Base-by-base conservation (phyloP, 2,329 filamentous ascomycete species). In the Alternaria triticina region DNA sequence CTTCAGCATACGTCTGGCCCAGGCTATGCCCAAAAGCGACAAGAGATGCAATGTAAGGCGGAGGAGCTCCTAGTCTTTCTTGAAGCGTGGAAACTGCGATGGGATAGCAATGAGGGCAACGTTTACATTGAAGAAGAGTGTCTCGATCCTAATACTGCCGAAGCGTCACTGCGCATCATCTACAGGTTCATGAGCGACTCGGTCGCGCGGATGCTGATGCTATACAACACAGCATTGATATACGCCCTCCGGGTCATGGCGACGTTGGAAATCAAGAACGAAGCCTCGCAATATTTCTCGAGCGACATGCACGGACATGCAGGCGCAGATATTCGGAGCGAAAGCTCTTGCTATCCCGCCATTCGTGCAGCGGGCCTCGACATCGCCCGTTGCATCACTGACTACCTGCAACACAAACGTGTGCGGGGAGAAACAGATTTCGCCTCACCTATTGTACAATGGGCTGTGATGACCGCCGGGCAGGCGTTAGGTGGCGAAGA, bases 221-320 rank as follows among this genome's bases (percentile, higher is more conserved):
- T 77, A 6, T 77, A 76, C 57, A 73, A 74, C 50, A 72, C 69
- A 13, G 63, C 70, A n/a, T 59, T 74, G 9, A 72, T 77, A n/a
- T 59, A 71, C 40, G 66, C 77, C 17, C 62, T 75, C 7, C 54
- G 59, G 15, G 57, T 76, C n/a, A 62, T 74, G 27, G 54, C 62
- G 4, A 68, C 68, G 3, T 64, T 73, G 28, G 47, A 30, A 27
- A 9, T 25, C 22, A 23, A 12, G 23, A 27, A 40, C 8, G 11
- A 20, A 12, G 17, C 17, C 22, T 13, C 13, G 9, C 22, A 27
- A 8, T 5, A 45, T 11, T 9, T 11, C 11, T 11, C 13, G 13
- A 7, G 50, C n/a, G 45, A 22, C 58, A 12, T 52, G 5, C 28
- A 36, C 15, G 49, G 49, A n/a, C 12, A n/a, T 13, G 15, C 17